Base-by-base conservation (phyloP, 345 rosid genomes). In the Abelmoschus esculentus region DNA sequence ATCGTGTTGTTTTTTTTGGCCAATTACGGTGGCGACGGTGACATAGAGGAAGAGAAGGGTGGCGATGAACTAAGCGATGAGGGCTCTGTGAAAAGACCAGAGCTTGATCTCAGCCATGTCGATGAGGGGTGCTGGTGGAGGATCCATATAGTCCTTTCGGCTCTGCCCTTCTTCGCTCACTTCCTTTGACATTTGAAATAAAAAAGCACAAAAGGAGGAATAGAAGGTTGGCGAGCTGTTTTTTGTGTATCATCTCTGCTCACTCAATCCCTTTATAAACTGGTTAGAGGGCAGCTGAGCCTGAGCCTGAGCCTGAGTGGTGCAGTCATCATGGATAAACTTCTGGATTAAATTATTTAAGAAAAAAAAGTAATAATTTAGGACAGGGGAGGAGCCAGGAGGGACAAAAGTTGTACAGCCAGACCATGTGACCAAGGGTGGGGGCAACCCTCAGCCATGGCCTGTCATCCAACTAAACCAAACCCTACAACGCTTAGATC, bases 31-130 rank as follows among this genome's bases (percentile, higher is more conserved):
- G 55, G 65, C 72, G 3, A 70, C 28, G 1, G 65, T 70, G 12
- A 70, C 55, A 13, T 70, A 70, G 14, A 92, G 96, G 88, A 92
- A 92, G 69, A 92, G 96, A 9, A 92, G 90, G 0, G 98, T 92
- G 74, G 98, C 98, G 3, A 90, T 69, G 73, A 92, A 92, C 93
- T 92, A 96, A 6, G 98, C 98, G 67, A 92, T 89, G 74, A 92
- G 84, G 46, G 98, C 97, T 70, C 98, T 83, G 87, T 90, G 81
- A 71, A 92, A 90, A 36, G 98, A 89, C 98, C 98, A 92, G 18
- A 83, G 87, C 80, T 80, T 84, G 76, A 92, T 60, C 77, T 92
- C 96, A 3, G 65, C 88, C 79, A 67, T n/a, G 85, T 84, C 97
- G 15, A 90, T 2, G n/a, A 92, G 74, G 0, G 96, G 98, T 31